Conservation (phyloP, 352 stramenopile species). For the Phytopythium litorale region DNA sequence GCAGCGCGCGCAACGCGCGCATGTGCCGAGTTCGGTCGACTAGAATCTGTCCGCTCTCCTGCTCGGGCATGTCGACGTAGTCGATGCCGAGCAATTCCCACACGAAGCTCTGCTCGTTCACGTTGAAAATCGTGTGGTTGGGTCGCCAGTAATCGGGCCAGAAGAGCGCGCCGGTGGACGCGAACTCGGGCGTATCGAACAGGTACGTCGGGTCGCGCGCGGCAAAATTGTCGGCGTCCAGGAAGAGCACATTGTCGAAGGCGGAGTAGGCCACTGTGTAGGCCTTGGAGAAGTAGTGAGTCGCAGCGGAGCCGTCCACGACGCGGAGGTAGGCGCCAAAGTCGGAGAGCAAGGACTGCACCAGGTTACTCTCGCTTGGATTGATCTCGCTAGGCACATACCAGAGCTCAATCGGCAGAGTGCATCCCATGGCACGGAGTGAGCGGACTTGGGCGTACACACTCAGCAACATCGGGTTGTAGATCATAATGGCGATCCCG, state of each 20-base stretch:
- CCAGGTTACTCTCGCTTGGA: constrained; percentile 24
- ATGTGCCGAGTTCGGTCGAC: constrained; percentile 46
- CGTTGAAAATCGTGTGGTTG: constrained; percentile 69
- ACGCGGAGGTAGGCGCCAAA: constrained; percentile 40
- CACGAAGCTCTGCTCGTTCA: constrained; percentile 50
- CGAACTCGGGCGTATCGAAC: constrained; percentile 51
- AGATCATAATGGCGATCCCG: constrained; percentile 34
- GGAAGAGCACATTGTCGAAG: constrained; percentile 51
- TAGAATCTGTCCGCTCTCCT: constrained; percentile 75
- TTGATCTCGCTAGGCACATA: constrained; percentile 38
- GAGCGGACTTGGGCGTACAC: constrained; percentile 32
- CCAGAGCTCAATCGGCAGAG: constrained; percentile 57
- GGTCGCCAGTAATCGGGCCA: constrained; percentile 72
- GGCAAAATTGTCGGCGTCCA: constrained; percentile 62
- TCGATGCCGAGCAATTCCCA: constrained; percentile 65
- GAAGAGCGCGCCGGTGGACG: constrained; percentile 42
- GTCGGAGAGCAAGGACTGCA: constrained; percentile 32
- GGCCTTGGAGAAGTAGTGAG: constrained; percentile 53
- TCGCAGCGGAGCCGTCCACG: constrained; percentile 35
- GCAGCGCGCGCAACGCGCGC: constrained; percentile 48
- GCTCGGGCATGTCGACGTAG: constrained; percentile 85
- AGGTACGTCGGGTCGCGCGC: constrained; percentile 56
- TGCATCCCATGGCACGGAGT: constrained; percentile 39
- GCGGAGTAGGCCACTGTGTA: constrained; percentile 49
- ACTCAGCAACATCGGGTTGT: constrained; percentile 26